These are phyloP conservation scores for Metschnikowia baotianmanensis DNA, from an alignment of 805 yeast species.

Conservation along the genomic window DNA sequence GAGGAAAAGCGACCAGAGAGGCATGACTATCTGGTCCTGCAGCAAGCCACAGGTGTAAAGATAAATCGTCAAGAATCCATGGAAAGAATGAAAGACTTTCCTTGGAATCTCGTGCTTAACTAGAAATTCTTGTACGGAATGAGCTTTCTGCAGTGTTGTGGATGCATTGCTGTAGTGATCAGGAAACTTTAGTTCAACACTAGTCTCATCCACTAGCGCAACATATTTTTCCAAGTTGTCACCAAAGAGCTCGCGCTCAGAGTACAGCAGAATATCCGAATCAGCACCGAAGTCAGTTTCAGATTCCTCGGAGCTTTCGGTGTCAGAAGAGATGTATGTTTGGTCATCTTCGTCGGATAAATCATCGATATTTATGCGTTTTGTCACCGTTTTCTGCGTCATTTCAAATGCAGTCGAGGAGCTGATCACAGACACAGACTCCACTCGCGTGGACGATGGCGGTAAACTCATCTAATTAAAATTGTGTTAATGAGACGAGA, in stretches of 20 bases:
- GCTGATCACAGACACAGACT: too few species aligned
- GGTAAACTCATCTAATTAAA: background rate
- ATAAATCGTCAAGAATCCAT: slow-evolving; percentile 77
- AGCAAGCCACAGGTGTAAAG: slow-evolving; percentile 64
- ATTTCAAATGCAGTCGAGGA: background rate
- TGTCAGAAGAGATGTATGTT: slow-evolving; percentile 27
- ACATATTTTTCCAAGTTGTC: background rate
- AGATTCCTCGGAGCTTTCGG: background rate
- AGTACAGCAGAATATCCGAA: background rate
- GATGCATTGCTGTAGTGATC: background rate
- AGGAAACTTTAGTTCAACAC: slow-evolving; percentile 4
- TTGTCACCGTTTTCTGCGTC: background rate
- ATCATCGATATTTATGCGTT: background rate
- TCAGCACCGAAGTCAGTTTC: slow-evolving; percentile 1
- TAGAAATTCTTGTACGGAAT: slow-evolving; percentile 36
- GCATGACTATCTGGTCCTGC: slow-evolving; percentile 55
- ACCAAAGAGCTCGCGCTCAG: background rate
- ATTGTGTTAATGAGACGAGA: background rate
- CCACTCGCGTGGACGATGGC: background rate
- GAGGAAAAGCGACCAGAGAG: slow-evolving; percentile 54
- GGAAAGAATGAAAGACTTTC: slow-evolving; percentile 82
- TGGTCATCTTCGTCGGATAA: slow-evolving; percentile 36
- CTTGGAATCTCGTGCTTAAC: slow-evolving; percentile 87
- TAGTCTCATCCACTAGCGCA: slow-evolving; percentile 6
- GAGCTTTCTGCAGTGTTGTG: background rate